A percentile compares a stretch with the other conserved stretches of the same genome.
These are phyloP conservation scores for Mycena venus DNA, from an alignment of 768 basidiomycete species.

Conservation along the genomic window DNA sequence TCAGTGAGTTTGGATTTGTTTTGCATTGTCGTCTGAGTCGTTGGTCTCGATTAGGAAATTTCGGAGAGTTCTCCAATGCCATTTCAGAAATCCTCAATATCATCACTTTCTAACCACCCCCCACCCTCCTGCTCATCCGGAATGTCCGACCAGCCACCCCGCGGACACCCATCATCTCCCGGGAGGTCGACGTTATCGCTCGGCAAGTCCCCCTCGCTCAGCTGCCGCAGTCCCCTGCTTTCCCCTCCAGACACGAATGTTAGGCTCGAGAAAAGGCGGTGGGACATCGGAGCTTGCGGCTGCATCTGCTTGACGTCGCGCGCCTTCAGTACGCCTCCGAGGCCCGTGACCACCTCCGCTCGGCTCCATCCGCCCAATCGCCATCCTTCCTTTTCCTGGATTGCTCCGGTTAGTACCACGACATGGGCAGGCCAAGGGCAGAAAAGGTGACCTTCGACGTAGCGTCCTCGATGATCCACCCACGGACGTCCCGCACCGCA, in stretches of 20 bases:
- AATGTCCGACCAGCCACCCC: slow-evolving; percentile 34
- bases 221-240: slow-evolving; percentile 44
- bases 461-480: slow-evolving; percentile 66
- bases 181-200: slow-evolving; percentile 25
- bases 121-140: slow-evolving; percentile 52
- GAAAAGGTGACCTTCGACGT: slow-evolving; percentile 30
- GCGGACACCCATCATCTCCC: slow-evolving; percentile 25
- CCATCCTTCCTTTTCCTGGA: slow-evolving; percentile 15
- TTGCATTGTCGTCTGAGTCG: too few relatives aligned
- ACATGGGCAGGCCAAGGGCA: not conserved
- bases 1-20: too few relatives aligned
- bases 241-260: slow-evolving; percentile 56
- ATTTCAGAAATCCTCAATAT: slow-evolving; percentile 46
- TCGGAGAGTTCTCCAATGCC: too few relatives aligned
- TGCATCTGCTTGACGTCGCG: slow-evolving; percentile 45
- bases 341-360: slow-evolving; percentile 64
- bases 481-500: slow-evolving; percentile 66
- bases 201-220: slow-evolving; percentile 50
- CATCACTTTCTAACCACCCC: slow-evolving; percentile 43
- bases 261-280: slow-evolving; percentile 67
- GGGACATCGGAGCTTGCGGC: slow-evolving; percentile 47
- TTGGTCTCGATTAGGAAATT: too few relatives aligned
- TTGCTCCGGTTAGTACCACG: not conserved
- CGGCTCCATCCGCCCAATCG: slow-evolving; percentile 57
- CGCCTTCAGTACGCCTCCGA: slow-evolving; percentile 72